Evolutionary conservation across 768 basidiomycete genomes (phyloP), one percentile per base, ranked within the genome.

Genomic region (Pleurotus eryngii): DNA sequence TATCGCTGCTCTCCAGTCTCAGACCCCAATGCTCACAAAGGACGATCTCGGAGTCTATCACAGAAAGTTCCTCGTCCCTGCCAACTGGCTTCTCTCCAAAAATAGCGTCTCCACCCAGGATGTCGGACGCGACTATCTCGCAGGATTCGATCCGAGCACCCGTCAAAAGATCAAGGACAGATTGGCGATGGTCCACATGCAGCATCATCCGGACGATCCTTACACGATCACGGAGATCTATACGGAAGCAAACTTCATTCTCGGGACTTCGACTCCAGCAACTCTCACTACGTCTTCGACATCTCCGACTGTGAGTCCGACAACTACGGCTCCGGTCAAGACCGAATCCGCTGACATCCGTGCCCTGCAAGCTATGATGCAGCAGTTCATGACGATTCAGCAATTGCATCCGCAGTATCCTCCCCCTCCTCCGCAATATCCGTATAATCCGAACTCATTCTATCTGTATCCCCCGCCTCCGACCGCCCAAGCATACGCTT

Each of bases 121-220:
- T 14, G 65, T 61, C 22, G 58, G 62, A 18, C 60, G 64, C 2
- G 58, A 63, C 5, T 70, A 65, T 51, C 12, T 62, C 18, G 49
- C 50, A 5, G 61, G 58, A 0, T 59, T 68, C 26, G 46, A 55
- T 12, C 56, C 59, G 1, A 18, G 51, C 2, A 47, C 66, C 22
- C 45, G 46, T 54, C 20, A 11, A 4, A 5, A 27, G 2, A 30
- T 66, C 11, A 39, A 55, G 1, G 59, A 61, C 3, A 61, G 65
- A 1, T 64, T 70, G 0, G 55, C 61, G 22, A 50, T 69, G 49
- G 67, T 64, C 17, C 24, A 49, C 12, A 66, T 63, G 1, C 64
- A 67, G 20, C 59, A 61, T 17, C 59, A 59, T 14, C 68, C 65
- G 1, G 67, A 68, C 11, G 60, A 68, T 12, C 65, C 67, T 1